These are phyloP conservation scores for Taphrina sp. DNA, from an alignment of 1,139 yeast genomes.

Conservation along the genomic window DNA sequence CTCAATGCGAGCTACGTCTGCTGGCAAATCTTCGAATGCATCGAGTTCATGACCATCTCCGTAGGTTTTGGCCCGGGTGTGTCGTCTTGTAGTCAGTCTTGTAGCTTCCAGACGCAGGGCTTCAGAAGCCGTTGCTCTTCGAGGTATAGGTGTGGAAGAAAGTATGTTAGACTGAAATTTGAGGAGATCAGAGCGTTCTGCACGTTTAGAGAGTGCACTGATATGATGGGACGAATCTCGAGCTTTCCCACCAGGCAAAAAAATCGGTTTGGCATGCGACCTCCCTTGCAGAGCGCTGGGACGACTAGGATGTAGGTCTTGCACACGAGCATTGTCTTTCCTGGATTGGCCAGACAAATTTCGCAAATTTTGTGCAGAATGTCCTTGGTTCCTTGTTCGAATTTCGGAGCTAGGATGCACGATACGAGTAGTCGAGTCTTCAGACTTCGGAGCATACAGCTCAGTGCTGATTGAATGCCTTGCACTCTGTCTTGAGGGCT, in stretches of 20 bases:
- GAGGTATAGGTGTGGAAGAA: background rate
- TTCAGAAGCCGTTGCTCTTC: conserved; percentile 30
- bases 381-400: background rate
- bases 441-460: background rate
- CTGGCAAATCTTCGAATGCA: conserved; percentile 42
- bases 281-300: background rate
- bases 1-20: too few relatives aligned
- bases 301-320: background rate
- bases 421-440: background rate
- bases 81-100: conserved; percentile 33
- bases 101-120: conserved; percentile 36
- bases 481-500: background rate
- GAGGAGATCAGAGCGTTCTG: background rate
- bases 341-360: background rate
- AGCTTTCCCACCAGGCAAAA: conserved; percentile 21
- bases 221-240: conserved; percentile 21
- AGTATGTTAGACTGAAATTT: conserved; percentile 1
- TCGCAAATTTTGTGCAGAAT: background rate
- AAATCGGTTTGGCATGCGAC: conserved; percentile 8
- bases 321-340: background rate
- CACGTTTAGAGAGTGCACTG: conserved; percentile 6
- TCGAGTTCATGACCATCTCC: conserved; percentile 46
- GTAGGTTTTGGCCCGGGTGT: conserved; percentile 35
- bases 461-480: background rate
- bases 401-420: background rate